phyloP scores from a whole-genome alignment of 2,329 filamentous ascomycete genomes.

The Pezicula neosporulosa region DNA sequence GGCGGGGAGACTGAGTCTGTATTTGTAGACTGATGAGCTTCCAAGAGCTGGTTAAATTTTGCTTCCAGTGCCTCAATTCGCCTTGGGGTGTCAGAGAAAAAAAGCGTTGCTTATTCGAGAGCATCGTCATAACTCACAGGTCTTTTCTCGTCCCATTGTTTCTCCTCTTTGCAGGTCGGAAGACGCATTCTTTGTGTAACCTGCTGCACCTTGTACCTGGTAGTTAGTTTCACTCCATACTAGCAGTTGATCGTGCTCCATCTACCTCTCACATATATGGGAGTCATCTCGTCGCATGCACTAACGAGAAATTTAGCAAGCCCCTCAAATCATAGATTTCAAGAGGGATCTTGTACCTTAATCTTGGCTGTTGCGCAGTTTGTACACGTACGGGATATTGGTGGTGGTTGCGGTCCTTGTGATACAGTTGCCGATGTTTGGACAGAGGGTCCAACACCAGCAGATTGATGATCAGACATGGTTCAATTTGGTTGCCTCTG shows the following conservation, averaged over 20 bases:
- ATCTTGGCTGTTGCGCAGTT: not conserved
- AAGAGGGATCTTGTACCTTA: not conserved
- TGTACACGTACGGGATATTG: too few relatives aligned
- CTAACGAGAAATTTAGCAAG: not conserved
- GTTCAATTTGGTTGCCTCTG: too few relatives aligned
- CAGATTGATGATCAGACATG: too few relatives aligned
- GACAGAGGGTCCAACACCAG: too few relatives aligned
- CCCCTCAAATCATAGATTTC: not conserved
- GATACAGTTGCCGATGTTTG: too few relatives aligned
- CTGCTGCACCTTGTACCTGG: constrained; percentile 29
- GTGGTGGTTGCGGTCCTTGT: too few relatives aligned
- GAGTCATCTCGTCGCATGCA: not conserved
- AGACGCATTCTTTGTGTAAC: constrained; percentile 32
- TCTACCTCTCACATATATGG: not conserved
- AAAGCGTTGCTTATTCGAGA: not conserved
- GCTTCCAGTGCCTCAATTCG: constrained; percentile 34
- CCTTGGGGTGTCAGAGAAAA: constrained; percentile 13
- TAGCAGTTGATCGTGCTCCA: not conserved
- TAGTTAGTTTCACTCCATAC: not conserved
- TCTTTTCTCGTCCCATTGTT: constrained; percentile 33
- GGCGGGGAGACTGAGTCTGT: constrained; percentile 23
- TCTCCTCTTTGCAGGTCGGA: constrained; percentile 31
- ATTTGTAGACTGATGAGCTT: constrained; percentile 14
- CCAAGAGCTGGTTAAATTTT: constrained; percentile 5
- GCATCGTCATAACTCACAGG: constrained; percentile 13